phyloP scores from a whole-genome alignment of 352 stramenopile genomes.

The Globisporangium uncinulatum region DNA sequence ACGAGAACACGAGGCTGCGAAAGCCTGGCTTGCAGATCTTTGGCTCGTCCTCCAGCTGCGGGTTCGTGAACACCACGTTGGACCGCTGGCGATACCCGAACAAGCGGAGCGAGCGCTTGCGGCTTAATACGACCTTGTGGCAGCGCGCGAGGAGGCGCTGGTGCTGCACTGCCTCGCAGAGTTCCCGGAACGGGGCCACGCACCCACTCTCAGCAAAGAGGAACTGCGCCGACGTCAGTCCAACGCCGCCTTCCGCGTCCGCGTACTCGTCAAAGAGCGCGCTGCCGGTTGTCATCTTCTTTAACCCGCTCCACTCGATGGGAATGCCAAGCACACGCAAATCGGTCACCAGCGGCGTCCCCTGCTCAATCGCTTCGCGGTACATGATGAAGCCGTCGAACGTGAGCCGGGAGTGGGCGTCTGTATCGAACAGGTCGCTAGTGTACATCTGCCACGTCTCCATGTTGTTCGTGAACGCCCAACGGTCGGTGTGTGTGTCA shows the following conservation, averaged over 20 bases:
- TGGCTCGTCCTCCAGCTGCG: slow-evolving; percentile 29
- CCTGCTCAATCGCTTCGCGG: slow-evolving; percentile 40
- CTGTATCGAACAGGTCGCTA: slow-evolving; percentile 42
- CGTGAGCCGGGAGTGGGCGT: slow-evolving; percentile 32
- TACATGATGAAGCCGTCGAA: slow-evolving; percentile 57
- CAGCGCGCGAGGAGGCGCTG: slow-evolving; percentile 37
- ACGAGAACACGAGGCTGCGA: slow-evolving; percentile 41
- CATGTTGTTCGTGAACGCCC: slow-evolving; percentile 22
- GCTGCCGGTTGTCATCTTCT: slow-evolving; percentile 17
- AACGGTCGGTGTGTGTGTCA: slow-evolving; percentile 16
- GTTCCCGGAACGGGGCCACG: slow-evolving; percentile 23
- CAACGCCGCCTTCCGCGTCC: slow-evolving; percentile 25
- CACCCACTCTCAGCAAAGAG: slow-evolving; percentile 42
- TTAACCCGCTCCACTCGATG: slow-evolving; percentile 30
- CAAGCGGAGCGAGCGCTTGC: slow-evolving; percentile 48
- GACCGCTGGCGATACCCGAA: slow-evolving; percentile 69
- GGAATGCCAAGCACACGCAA: slow-evolving; percentile 34
- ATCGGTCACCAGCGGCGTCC: slow-evolving; percentile 30
- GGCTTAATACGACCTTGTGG: slow-evolving; percentile 28
- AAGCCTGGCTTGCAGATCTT: slow-evolving; percentile 41
- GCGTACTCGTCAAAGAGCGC: slow-evolving; percentile 44
- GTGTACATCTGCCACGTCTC: slow-evolving; percentile 69
- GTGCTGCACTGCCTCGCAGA: slow-evolving; percentile 28
- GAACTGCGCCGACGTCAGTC: slow-evolving; percentile 35
- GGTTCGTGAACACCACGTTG: slow-evolving; percentile 25